These are phyloP conservation scores for Ziziphus jujuba DNA, from an alignment of 306 rosid species.

Conservation along the genomic window DNA sequence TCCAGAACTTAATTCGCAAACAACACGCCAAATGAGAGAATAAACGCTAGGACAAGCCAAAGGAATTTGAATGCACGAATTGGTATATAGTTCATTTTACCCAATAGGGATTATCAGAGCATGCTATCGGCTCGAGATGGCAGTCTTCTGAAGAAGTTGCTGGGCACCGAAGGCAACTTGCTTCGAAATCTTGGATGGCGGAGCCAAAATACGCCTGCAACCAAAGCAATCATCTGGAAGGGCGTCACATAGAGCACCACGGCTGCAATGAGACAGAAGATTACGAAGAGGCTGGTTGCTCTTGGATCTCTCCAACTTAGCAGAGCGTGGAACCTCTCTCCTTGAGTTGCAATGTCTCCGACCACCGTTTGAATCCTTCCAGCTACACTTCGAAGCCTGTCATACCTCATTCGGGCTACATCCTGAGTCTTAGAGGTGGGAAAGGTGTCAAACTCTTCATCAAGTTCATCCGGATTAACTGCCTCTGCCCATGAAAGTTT, in stretches of 20 bases:
- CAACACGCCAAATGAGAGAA: conserved; percentile 4
- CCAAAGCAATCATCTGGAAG: conserved; percentile 52
- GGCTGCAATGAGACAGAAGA: conserved; percentile 48
- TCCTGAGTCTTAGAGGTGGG: conserved; percentile 62
- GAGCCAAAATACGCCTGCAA: conserved; percentile 60
- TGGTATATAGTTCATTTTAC: no score
- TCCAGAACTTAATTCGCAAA: conserved; percentile 1
- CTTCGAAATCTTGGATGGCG: conserved; percentile 73
- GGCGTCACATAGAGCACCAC: conserved; percentile 61
- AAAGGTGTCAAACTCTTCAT: conserved; percentile 79
- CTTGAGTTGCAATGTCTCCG: conserved; percentile 69
- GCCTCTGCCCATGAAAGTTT: conserved; percentile 86
- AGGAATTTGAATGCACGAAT: no score
- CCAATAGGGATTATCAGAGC: conserved; percentile 40
- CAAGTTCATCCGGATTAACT: conserved; percentile 60
- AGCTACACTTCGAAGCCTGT: conserved; percentile 69
- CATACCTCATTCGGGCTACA: conserved; percentile 66
- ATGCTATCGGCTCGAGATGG: conserved; percentile 72
- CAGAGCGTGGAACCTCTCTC: conserved; percentile 57
- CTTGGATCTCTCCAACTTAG: conserved; percentile 70
- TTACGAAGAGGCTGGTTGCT: conserved; percentile 48
- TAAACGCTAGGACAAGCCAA: neutral
- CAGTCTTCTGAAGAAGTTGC: conserved; percentile 75
- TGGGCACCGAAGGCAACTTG: conserved; percentile 68
- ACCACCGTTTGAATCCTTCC: conserved; percentile 68